Evolutionary conservation across 2,329 filamentous ascomycete species (phyloP).

Genomic region (Hymenoscyphus linearis): DNA sequence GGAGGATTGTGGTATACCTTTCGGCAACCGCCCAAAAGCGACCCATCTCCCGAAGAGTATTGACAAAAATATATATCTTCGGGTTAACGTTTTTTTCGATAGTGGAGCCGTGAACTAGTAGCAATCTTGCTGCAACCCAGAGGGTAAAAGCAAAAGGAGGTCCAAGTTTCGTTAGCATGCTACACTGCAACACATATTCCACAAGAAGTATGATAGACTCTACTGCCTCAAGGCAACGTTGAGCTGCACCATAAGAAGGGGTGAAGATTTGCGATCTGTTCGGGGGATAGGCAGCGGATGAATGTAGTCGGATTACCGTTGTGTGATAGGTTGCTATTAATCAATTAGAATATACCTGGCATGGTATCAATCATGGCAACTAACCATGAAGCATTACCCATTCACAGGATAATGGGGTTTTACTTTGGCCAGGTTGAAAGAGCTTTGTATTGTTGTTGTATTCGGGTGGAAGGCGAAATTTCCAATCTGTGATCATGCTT

Average conservation of each 20-base stretch:
- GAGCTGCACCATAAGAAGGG: conserved; percentile 78
- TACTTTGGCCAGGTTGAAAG: conserved; percentile 63
- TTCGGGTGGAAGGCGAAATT: conserved; percentile 74
- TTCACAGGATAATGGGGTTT: conserved; percentile 64
- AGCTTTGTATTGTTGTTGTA: conserved; percentile 80
- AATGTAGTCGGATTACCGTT: conserved; percentile 83
- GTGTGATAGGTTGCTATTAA: conserved; percentile 71
- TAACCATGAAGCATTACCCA: conserved; percentile 78
- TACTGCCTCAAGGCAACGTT: conserved; percentile 77
- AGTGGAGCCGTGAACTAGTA: conserved; percentile 86
- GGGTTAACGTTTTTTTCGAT: conserved; percentile 78
- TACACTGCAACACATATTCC: conserved; percentile 70
- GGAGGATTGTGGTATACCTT: conserved; percentile 73
- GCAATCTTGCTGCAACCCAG: conserved; percentile 82
- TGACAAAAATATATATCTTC: conserved; percentile 76
- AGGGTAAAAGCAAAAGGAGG: conserved; percentile 89
- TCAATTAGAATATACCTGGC: conserved; percentile 8
- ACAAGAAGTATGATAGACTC: conserved; percentile 75
- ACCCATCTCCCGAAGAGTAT: conserved; percentile 75
- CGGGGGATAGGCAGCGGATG: conserved; percentile 86
- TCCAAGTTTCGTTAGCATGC: conserved; percentile 72
- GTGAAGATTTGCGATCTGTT: conserved; percentile 85
- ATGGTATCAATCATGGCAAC: background rate
- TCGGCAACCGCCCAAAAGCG: conserved; percentile 80
- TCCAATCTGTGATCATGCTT: conserved; percentile 73